Percentiles rank a stretch among this genome's conserved stretches.
Conservation (phyloP, 345 rosid genomes). For the Gossypium mustelinum region DNA sequence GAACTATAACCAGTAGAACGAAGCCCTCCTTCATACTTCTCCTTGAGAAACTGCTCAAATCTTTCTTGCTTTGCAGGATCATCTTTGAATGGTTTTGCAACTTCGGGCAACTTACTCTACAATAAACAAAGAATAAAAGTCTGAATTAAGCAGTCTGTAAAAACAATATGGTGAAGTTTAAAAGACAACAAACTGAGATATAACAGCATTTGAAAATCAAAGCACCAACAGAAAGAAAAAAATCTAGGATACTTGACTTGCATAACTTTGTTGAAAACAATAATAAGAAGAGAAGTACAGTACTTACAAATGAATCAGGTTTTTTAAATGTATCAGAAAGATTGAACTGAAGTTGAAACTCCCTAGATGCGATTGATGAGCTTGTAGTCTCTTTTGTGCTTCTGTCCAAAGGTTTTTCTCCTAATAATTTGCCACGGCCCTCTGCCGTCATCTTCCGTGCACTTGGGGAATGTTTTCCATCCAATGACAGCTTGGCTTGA, state of each 20-base stretch:
- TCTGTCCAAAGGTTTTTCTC: conserved; percentile 85
- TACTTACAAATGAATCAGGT: conserved; percentile 64
- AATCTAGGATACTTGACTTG: conserved; percentile 5
- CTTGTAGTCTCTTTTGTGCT: conserved; percentile 41
- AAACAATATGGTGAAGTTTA: not conserved
- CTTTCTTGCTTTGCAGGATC: conserved; percentile 86
- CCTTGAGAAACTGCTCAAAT: conserved; percentile 89
- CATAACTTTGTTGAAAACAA: not conserved
- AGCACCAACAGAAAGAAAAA: not conserved
- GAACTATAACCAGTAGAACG: conserved; percentile 51
- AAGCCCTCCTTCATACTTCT: conserved; percentile 87
- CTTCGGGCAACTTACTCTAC: conserved; percentile 57
- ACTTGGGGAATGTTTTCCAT: conserved; percentile 43
- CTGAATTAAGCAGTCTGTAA: not conserved
- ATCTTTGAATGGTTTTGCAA: conserved; percentile 77
- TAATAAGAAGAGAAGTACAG: conserved; percentile 14
- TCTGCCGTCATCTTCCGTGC: conserved; percentile 77
- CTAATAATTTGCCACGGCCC: conserved; percentile 74
- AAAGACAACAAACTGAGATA: not conserved
- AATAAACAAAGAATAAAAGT: conserved; percentile 13
- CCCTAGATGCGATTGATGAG: conserved; percentile 42
- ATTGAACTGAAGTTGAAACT: conserved; percentile 54
- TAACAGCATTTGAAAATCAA: not conserved
- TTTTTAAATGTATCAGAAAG: conserved; percentile 84
- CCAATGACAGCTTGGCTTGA: conserved; percentile 48